phyloP scores from a whole-genome alignment of 352 stramenopile species.

The Globisporangium carolinianum region DNA sequence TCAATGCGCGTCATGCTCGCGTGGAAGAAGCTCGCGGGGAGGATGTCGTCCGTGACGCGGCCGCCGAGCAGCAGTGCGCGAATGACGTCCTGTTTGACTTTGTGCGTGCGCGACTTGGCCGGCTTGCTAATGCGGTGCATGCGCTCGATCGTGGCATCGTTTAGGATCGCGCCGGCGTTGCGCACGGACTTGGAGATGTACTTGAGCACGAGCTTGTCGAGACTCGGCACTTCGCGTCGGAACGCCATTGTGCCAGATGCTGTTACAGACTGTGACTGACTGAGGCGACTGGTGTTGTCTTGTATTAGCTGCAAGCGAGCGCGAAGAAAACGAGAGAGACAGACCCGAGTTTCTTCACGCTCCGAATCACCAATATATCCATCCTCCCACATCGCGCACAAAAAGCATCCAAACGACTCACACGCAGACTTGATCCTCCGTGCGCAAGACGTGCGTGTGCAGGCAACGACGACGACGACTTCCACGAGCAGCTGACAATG shows the following conservation, averaged over 20 bases:
- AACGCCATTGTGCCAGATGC: conserved; percentile 58
- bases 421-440: too few species aligned
- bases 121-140: conserved; percentile 71
- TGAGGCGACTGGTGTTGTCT: background rate
- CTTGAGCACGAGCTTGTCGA: conserved; percentile 87
- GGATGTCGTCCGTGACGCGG: conserved; percentile 73
- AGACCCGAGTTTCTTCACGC: background rate
- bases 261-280: background rate
- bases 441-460: too few species aligned
- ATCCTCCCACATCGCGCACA: too few species aligned
- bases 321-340: background rate
- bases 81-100: conserved; percentile 84
- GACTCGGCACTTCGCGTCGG: conserved; percentile 67
- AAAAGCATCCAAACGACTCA: too few species aligned
- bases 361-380: too few species aligned
- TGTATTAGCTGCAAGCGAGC: background rate
- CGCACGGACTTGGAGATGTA: conserved; percentile 81
- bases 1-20: conserved; percentile 79
- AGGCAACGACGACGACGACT: too few species aligned
- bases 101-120: conserved; percentile 73
- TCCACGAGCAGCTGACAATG: too few species aligned
- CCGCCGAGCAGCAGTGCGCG: conserved; percentile 66
- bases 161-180: conserved; percentile 56
- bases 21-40: conserved; percentile 82
- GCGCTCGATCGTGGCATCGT: conserved; percentile 54